Percentiles rank a stretch among this genome's conserved stretches.
Conservation (phyloP, 345 rosid genomes). For the Mallotus nudiflorus region DNA sequence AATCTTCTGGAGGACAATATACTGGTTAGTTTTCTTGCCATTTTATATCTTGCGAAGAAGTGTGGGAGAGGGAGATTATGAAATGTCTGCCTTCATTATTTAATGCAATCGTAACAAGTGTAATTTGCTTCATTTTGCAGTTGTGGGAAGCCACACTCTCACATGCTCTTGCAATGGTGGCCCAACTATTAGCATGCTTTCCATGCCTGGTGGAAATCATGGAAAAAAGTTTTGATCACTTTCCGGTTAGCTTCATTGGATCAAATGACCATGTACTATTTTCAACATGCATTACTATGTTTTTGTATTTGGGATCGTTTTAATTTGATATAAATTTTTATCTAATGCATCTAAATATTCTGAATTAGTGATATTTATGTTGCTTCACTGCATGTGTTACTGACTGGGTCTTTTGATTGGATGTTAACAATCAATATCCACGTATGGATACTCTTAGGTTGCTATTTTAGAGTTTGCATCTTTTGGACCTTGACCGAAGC, state of each 20-base stretch:
- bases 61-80: background rate
- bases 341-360: too few species aligned
- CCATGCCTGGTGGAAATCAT: slow-evolving; percentile 74
- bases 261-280: background rate
- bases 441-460: background rate
- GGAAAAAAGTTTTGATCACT: slow-evolving; percentile 92
- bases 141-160: slow-evolving; percentile 93
- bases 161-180: slow-evolving; percentile 87
- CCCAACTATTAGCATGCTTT: slow-evolving; percentile 75
- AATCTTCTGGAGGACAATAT: slow-evolving; percentile 93
- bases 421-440: background rate
- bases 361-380: background rate
- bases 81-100: slow-evolving; percentile 12
- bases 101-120: slow-evolving; percentile 21
- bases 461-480: background rate
- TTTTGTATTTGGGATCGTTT: background rate
- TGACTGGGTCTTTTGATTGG: background rate
- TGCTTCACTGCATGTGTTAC: background rate
- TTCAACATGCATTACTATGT: background rate
- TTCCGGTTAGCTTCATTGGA: slow-evolving; percentile 57
- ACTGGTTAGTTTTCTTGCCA: slow-evolving; percentile 53
- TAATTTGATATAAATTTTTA: too few species aligned
- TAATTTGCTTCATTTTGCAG: slow-evolving; percentile 48
- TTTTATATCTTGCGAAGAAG: background rate
- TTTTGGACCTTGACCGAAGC: background rate